Conservation (phyloP, 1,284 basidiomycete genomes). For the Phylloboletellus chloephorus region DNA sequence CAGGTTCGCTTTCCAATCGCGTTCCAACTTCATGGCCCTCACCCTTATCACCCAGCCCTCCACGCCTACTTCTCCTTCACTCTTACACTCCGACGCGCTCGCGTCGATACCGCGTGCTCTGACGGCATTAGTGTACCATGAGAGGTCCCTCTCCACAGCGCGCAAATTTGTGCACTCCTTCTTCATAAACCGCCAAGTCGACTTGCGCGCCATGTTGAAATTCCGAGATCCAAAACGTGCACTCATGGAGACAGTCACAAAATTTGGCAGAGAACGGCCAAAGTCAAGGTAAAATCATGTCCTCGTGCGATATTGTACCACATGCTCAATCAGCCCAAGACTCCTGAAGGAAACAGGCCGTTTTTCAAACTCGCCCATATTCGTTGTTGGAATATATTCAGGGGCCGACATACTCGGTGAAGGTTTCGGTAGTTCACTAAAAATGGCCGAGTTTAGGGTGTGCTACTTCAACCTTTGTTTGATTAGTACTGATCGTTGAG, state of each 20-base stretch:
- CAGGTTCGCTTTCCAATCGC: slow-evolving; percentile 39
- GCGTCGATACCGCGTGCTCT: slow-evolving; percentile 71
- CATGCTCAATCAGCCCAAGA: slow-evolving; percentile 35
- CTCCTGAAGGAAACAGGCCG: slow-evolving; percentile 91
- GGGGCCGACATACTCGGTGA: slow-evolving; percentile 88
- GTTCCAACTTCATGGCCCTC: slow-evolving; percentile 4
- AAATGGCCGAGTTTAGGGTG: slow-evolving; percentile 95
- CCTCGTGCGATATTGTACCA: background rate
- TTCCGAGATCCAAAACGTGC: slow-evolving; percentile 84
- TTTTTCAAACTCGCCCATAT: slow-evolving; percentile 83
- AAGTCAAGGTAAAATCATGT: slow-evolving; percentile 57
- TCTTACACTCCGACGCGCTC: slow-evolving; percentile 67
- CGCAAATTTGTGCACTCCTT: slow-evolving; percentile 81
- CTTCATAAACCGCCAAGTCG: slow-evolving; percentile 79
- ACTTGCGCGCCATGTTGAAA: slow-evolving; percentile 82
- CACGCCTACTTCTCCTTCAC: slow-evolving; percentile 42
- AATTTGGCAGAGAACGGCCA: slow-evolving; percentile 70
- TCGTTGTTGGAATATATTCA: slow-evolving; percentile 91
- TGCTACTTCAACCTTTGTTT: slow-evolving; percentile 17
- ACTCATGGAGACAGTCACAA: slow-evolving; percentile 69
- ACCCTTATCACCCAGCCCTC: slow-evolving; percentile 37
- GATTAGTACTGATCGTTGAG: background rate
- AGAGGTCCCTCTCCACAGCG: slow-evolving; percentile 74
- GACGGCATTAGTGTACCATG: slow-evolving; percentile 71
- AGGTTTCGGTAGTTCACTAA: slow-evolving; percentile 87